A percentile compares a stretch with the other conserved stretches of the same genome.
These are phyloP conservation scores for Acacia concinna DNA, from an alignment of 331 rosid genomes.

Conservation along the genomic window DNA sequence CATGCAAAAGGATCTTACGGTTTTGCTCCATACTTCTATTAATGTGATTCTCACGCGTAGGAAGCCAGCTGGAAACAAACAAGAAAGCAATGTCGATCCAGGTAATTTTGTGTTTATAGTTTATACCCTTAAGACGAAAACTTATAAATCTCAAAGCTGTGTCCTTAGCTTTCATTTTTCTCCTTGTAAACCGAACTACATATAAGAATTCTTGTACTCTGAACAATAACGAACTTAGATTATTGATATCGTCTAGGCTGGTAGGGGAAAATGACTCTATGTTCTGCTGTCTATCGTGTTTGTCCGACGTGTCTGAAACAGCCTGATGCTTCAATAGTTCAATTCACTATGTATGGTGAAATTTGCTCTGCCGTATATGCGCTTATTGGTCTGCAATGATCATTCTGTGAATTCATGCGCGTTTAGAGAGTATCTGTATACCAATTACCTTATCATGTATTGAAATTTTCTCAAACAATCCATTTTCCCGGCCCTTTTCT, in stretches of 20 bases:
- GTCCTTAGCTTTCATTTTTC: neutral
- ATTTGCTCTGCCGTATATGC: neutral
- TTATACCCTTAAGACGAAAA: neutral
- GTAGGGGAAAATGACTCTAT: neutral
- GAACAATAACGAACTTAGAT: neutral
- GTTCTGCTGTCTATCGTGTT: neutral
- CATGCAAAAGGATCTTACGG: slow-evolving; percentile 39
- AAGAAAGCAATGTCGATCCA: slow-evolving; percentile 86
- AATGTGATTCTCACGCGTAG: slow-evolving; percentile 42
- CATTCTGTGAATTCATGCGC: neutral
- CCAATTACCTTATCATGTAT: neutral
- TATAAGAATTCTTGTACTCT: neutral
- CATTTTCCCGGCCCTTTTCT: neutral
- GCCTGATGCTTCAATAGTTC: neutral
- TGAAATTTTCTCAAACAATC: neutral
- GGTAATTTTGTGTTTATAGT: slow-evolving; percentile 36
- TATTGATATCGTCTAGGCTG: neutral
- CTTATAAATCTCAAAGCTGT: neutral
- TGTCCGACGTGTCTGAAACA: neutral
- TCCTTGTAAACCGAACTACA: neutral
- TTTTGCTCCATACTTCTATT: slow-evolving; percentile 3
- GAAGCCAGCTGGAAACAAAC: slow-evolving; percentile 86
- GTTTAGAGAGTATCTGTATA: neutral
- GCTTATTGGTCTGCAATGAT: neutral
- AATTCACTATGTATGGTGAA: neutral